A percentile compares a stretch with the other conserved stretches of the same genome.
Conservation (phyloP, 139 green algal species). For the Coccomyxa sp. region DNA sequence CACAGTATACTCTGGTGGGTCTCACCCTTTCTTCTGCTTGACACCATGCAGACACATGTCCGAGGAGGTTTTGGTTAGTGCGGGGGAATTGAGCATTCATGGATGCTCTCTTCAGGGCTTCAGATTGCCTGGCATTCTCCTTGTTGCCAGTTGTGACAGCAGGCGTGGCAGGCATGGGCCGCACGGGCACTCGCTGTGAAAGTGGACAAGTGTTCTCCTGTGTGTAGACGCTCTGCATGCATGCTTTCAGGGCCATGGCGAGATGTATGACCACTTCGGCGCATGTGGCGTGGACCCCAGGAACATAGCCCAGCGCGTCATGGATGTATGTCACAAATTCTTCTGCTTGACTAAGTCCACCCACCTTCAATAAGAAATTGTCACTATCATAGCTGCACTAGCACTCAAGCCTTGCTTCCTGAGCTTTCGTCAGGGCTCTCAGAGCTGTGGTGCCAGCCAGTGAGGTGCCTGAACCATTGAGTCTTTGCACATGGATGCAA, state of each 20-base stretch:
- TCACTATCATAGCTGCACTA: background rate
- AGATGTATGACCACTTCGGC: slow-evolving; percentile 51
- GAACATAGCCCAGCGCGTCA: slow-evolving; percentile 78
- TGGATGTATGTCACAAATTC: slow-evolving; percentile 40
- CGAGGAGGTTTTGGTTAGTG: background rate
- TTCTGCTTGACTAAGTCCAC: background rate
- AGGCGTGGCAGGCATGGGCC: background rate
- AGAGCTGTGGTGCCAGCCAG: background rate
- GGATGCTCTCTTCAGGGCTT: background rate
- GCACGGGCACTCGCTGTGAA: background rate
- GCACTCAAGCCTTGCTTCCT: background rate
- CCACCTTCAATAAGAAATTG: background rate
- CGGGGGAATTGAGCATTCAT: background rate
- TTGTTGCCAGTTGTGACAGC: background rate
- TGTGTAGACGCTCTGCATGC: background rate
- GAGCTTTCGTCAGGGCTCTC: background rate
- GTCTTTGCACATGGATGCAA: background rate
- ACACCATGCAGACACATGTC: too few species aligned
- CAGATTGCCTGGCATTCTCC: background rate
- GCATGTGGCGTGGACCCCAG: slow-evolving; percentile 68
- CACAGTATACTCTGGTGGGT: background rate
- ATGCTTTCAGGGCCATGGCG: slow-evolving; percentile 24
- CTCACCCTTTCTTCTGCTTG: background rate
- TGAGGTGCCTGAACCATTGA: background rate
- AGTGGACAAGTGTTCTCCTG: background rate